Evolutionary conservation across 2,329 filamentous ascomycete species (phyloP).

Genomic region (Aspergillus brasiliensis): DNA sequence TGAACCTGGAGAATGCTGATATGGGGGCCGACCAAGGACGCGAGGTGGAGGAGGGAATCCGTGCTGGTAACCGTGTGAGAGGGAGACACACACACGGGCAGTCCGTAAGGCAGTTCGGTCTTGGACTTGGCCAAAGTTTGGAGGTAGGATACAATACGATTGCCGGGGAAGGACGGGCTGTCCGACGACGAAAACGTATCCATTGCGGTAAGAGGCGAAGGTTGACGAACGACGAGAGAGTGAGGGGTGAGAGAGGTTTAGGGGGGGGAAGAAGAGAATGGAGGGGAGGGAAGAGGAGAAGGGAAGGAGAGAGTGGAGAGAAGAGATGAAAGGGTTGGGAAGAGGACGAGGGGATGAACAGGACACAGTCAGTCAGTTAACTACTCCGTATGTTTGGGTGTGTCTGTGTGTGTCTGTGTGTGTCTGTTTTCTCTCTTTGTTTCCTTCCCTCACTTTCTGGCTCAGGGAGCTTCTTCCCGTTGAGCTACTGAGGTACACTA

Average conservation of each 20-base stretch:
- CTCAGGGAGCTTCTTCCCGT: conserved; percentile 8
- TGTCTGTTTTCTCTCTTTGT: neutral
- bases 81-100: conserved; percentile 49
- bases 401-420: too few relatives aligned
- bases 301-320: neutral
- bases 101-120: conserved; percentile 39
- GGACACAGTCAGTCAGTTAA: neutral
- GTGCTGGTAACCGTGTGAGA: conserved; percentile 62
- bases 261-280: conserved; percentile 1
- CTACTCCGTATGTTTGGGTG: too few relatives aligned
- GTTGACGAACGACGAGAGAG: neutral
- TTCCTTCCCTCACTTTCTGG: conserved; percentile 5
- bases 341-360: neutral
- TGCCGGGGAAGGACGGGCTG: conserved; percentile 29
- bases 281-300: conserved; percentile 8
- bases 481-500: conserved; percentile 2
- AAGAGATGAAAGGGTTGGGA: neutral
- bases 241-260: neutral
- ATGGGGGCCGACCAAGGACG: conserved; percentile 61
- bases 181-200: conserved; percentile 15
- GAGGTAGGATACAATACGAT: conserved; percentile 42
- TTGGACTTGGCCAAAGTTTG: conserved; percentile 36
- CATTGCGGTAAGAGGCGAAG: conserved; percentile 14
- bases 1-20: conserved; percentile 65
- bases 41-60: conserved; percentile 56